These are phyloP conservation scores for Ruellia speciosa DNA, from an alignment of 305 asterid genomes.

Conservation along the genomic window DNA sequence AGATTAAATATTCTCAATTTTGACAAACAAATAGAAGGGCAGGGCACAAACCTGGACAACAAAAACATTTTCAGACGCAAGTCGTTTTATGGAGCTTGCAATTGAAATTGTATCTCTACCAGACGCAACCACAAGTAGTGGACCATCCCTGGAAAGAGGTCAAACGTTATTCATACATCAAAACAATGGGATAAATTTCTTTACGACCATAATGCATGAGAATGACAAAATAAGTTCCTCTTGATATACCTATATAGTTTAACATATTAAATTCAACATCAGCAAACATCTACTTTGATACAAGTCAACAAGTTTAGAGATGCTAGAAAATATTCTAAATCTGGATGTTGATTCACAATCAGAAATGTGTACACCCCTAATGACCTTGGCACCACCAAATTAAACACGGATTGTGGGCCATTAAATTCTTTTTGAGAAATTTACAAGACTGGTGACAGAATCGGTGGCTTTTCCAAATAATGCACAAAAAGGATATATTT, in stretches of 20 bases:
- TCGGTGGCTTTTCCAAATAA: not conserved
- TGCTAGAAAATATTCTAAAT: not conserved
- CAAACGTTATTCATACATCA: conserved; percentile 21
- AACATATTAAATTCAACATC: not conserved
- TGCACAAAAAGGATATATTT: not conserved
- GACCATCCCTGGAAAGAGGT: conserved; percentile 72
- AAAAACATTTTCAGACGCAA: conserved; percentile 86
- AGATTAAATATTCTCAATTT: conserved; percentile 2
- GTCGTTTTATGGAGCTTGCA: conserved; percentile 83
- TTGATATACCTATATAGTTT: not conserved
- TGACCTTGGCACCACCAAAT: not conserved
- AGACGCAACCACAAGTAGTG: conserved; percentile 89
- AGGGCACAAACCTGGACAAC: conserved; percentile 75
- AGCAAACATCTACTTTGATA: conserved; percentile 9
- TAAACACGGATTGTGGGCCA: conserved; percentile 1
- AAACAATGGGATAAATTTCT: conserved; percentile 9
- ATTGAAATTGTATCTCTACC: conserved; percentile 95
- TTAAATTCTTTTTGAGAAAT: not conserved
- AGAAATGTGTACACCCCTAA: not conserved
- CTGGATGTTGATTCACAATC: conserved; percentile 11
- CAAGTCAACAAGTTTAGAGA: conserved; percentile 1
- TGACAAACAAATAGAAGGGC: not conserved
- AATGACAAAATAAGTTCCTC: not conserved
- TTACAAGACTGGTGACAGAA: not conserved
- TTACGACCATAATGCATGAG: conserved; percentile 4